Evolutionary conservation across 2,329 filamentous ascomycete species (phyloP), one percentile per base, ranked within the genome.

Genomic region (Epichloe sylvatica): DNA sequence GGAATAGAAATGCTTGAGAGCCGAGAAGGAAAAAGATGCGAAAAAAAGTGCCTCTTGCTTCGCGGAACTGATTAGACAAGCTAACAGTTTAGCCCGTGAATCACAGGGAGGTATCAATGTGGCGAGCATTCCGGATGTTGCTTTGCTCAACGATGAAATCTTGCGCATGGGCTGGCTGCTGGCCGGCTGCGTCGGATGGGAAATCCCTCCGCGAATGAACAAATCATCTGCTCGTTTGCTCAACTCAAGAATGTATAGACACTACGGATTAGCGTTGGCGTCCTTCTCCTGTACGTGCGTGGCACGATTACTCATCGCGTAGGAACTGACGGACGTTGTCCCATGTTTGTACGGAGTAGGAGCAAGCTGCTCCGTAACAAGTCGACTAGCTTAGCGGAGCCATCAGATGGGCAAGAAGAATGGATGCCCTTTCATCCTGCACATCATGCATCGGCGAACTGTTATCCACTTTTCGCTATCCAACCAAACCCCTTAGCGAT

Each of bases 71-170:
- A 1, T 8, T 30, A 30, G 3, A 30, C 30, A 30, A 9, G 3
- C 30, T 30, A 30, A 30, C 30, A 11, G 30, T 30, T 30, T 4
- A 30, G 30, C 8, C 30, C 9, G 30, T 30, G 0, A 11, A 30
- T 30, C 30, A 30, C 30, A 30, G 30, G 25, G 30, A 30, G 30
- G 21, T 42, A 30, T 30, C 1, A 8, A 8, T 8, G 54, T 56
- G 59, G 59, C 57, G 57, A 59, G 54, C 49, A 55, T 60, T 60
- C 59, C 59, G 58, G 54, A 60, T 59, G 56, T 53, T 56, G 59
- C 59, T 51, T 43, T 38, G 47, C 35, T 34, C 33, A 55, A 53
- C 55, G 55, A 58, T 59, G 55, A 53, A 56, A 57, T 59, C 58
- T 57, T 40, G 40, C 47, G 39, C 34, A 45, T 21, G 49, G 47